These are phyloP conservation scores for Wickerhamiella nectarea DNA, from an alignment of 805 yeast species.

Conservation along the genomic window DNA sequence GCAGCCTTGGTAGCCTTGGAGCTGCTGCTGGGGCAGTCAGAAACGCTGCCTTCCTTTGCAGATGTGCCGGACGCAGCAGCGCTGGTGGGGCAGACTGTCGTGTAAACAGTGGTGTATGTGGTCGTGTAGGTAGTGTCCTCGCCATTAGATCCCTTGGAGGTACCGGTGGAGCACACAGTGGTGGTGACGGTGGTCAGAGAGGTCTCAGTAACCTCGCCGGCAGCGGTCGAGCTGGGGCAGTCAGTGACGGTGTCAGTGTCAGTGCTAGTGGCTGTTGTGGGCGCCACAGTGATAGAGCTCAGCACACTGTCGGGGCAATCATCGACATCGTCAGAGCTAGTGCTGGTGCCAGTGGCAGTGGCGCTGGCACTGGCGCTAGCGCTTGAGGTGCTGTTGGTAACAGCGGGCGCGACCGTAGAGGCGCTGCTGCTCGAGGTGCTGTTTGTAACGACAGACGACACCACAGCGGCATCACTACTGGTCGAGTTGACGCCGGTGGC, in stretches of 20 bases:
- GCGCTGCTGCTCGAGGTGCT: conserved; percentile 10
- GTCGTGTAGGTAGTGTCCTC: neutral
- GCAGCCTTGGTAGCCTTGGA: neutral
- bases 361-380: conserved; percentile 1
- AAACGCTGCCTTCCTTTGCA: too few species aligned
- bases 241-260: neutral
- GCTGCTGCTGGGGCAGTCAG: too few species aligned
- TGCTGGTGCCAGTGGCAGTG: neutral
- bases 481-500: conserved; percentile 26
- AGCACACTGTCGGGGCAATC: neutral
- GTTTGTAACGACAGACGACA: conserved; percentile 20
- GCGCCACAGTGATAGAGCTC: neutral
- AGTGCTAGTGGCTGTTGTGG: neutral
- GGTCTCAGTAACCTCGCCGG: neutral
- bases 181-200: neutral
- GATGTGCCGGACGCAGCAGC: neutral
- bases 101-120: neutral
- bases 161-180: neutral
- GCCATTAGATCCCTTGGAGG: neutral
- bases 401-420: conserved; percentile 23
- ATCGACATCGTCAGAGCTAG: conserved; percentile 11
- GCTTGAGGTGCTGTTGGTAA: conserved; percentile 10
- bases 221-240: neutral
- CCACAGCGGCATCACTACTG: conserved; percentile 11
- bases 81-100: conserved; percentile 1